Base-by-base conservation (phyloP, 345 rosid species). In the Salix udensis region DNA sequence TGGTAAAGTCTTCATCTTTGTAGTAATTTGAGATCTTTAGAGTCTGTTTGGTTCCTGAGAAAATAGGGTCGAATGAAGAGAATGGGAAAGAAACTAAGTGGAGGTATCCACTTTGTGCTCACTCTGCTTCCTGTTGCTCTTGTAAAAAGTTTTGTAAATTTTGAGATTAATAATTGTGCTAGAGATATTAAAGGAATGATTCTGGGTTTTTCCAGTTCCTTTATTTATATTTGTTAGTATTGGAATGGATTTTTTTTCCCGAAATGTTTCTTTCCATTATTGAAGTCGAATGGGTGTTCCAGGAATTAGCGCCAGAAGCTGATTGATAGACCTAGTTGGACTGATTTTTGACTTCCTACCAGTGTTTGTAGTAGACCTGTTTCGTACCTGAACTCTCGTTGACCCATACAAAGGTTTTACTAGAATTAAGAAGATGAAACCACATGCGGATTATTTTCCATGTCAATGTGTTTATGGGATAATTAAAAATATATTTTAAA, bases 1-100 rank as follows among this genome's bases (percentile, higher is more conserved):
- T 75, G 73, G 34, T 36, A 30, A 70, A 65, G 26, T 55, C 62
- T 31, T 24, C 28, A 70, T 40, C 64, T 70, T 72, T 79, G 74
- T 9, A 65, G 73, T 53, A 24, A 34, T 66, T 70, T 78, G 73
- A 55, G 83, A 82, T 78, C 79, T 73, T 74, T 39, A 34, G 36
- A 30, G 23, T 60, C 68, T 80, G 69, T 81, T 77, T 82, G 80
- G 71, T 67, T 81, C 31, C 67, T 8, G 71, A 34, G 76, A 71
- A 31, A 70, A 70, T 72, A 65, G 11, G 71, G 46, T 58, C 62
- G 39, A 71, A 67, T 46, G 60, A 58, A 73, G 50, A 71, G 52
- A 24, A 14, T 50, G 16, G 48, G 61, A 42, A 61, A 71, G 65
- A 71, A 65, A 53, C 67, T 18, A 21, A 46, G 52, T 62, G 44